These are phyloP conservation scores for Arachis stenosperma DNA, from an alignment of 306 rosid species.

Conservation along the genomic window DNA sequence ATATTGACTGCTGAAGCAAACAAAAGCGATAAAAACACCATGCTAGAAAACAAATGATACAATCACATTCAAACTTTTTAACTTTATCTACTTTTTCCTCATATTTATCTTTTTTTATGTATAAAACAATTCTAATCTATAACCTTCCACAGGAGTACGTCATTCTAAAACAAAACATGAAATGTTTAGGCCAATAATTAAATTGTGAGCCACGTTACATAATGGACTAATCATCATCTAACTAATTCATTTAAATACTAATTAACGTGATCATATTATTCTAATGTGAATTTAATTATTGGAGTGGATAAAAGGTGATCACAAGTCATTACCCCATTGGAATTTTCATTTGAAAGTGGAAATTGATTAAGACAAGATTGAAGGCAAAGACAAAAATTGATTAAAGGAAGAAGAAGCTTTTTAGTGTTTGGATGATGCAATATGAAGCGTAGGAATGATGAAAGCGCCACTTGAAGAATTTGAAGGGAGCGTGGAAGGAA, in stretches of 20 bases:
- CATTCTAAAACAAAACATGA: constrained; percentile 19
- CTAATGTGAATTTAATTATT: not conserved
- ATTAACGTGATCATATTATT: not conserved
- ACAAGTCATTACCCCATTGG: constrained; percentile 22
- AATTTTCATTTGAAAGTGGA: constrained; percentile 22
- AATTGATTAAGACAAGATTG: not conserved
- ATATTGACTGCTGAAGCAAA: not conserved
- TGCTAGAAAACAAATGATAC: constrained; percentile 40
- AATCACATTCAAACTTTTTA: constrained; percentile 44
- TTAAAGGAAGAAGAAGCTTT: not conserved
- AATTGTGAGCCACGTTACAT: not conserved
- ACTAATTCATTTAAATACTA: not conserved
- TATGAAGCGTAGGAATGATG: constrained; percentile 33
- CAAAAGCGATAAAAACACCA: not conserved
- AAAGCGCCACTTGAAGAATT: not conserved
- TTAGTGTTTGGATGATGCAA: constrained; percentile 33
- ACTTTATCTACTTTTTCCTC: constrained; percentile 23
- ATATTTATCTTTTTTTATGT: not conserved
- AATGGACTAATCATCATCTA: constrained; percentile 19
- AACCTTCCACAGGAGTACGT: constrained; percentile 33
- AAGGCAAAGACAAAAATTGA: constrained; percentile 5
- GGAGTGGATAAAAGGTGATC: constrained; percentile 11
- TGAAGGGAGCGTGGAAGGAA: constrained; percentile 18
- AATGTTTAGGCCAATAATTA: constrained; percentile 21
- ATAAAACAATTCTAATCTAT: constrained; percentile 18